Evolutionary conservation across 1,284 basidiomycete species (phyloP).

Genomic region (Neolentinus lepideus): DNA sequence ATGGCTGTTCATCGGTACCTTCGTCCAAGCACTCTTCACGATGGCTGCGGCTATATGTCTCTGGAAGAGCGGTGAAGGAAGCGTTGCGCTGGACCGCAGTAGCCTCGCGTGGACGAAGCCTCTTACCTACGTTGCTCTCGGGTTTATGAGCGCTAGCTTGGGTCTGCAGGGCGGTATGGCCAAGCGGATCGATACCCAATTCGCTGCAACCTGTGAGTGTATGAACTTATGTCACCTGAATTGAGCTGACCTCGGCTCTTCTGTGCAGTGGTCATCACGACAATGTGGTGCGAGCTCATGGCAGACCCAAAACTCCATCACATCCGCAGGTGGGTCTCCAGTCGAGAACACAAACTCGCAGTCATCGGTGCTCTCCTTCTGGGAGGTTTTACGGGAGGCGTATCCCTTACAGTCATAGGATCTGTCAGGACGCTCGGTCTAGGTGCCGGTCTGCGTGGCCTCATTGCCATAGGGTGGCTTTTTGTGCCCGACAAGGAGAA

Average conservation of each 20-base stretch:
- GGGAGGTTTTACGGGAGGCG: slow-evolving; percentile 72
- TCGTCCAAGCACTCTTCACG: slow-evolving; percentile 69
- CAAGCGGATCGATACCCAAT: slow-evolving; percentile 73
- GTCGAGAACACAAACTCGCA: slow-evolving; percentile 69
- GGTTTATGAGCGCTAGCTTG: slow-evolving; percentile 72
- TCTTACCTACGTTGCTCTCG: slow-evolving; percentile 61
- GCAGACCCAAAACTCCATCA: slow-evolving; percentile 70
- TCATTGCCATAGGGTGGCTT: slow-evolving; percentile 64
- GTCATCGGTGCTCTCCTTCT: slow-evolving; percentile 66
- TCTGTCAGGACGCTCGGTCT: slow-evolving; percentile 63
- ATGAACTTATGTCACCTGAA: slow-evolving; percentile 17
- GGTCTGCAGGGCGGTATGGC: slow-evolving; percentile 80
- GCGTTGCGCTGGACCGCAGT: slow-evolving; percentile 45
- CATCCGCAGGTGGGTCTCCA: slow-evolving; percentile 39
- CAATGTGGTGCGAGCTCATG: slow-evolving; percentile 83
- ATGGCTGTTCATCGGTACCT: slow-evolving; percentile 68
- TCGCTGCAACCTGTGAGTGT: slow-evolving; percentile 64
- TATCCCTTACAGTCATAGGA: slow-evolving; percentile 56
- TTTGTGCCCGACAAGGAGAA: slow-evolving; percentile 46
- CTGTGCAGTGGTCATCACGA: slow-evolving; percentile 59
- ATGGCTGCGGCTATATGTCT: slow-evolving; percentile 63
- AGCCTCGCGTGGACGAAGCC: slow-evolving; percentile 65
- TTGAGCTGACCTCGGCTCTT: slow-evolving; percentile 4
- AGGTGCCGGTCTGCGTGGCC: slow-evolving; percentile 56
- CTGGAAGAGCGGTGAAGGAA: slow-evolving; percentile 54